Conservation (phyloP, 495 filamentous ascomycete species). For the Barbatosphaeria neglecta region DNA sequence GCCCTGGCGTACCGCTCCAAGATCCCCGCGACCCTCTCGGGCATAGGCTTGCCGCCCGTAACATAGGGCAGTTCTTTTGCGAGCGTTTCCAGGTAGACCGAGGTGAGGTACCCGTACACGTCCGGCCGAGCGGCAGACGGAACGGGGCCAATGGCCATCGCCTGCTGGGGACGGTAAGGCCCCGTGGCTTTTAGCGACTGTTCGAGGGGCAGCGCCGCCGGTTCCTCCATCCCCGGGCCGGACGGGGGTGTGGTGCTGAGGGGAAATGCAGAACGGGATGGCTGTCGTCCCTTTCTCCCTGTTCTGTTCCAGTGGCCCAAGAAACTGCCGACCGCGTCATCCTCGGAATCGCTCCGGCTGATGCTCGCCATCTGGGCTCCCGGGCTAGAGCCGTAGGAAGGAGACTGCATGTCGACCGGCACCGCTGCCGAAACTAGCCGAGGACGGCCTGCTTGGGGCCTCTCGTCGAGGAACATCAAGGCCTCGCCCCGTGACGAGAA, state of each 20-base stretch:
- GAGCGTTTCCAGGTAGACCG: constrained; percentile 44
- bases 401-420: constrained; percentile 14
- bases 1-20: constrained; percentile 51
- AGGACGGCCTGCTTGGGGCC: constrained; percentile 23
- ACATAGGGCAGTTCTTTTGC: constrained; percentile 23
- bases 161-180: constrained; percentile 42
- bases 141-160: constrained; percentile 50
- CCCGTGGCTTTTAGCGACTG: constrained; percentile 48
- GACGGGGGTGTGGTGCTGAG: constrained; percentile 51
- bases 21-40: constrained; percentile 35
- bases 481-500: constrained; percentile 52
- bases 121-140: constrained; percentile 40
- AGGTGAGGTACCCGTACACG: constrained; percentile 47
- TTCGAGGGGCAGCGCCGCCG: constrained; percentile 46
- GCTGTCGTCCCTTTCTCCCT: constrained; percentile 24
- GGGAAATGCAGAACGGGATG: constrained; percentile 21
- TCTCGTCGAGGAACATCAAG: constrained; percentile 43
- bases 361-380: constrained; percentile 34
- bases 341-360: constrained; percentile 57
- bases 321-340: constrained; percentile 50
- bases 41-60: constrained; percentile 14
- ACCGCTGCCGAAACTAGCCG: constrained; percentile 14
- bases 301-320: constrained; percentile 36
- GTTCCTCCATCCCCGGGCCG: constrained; percentile 29
- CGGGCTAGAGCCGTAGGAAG: constrained; percentile 32